phyloP scores from a whole-genome alignment of 2,329 filamentous ascomycete species.

The Calonectria pseudoreteaudii region DNA sequence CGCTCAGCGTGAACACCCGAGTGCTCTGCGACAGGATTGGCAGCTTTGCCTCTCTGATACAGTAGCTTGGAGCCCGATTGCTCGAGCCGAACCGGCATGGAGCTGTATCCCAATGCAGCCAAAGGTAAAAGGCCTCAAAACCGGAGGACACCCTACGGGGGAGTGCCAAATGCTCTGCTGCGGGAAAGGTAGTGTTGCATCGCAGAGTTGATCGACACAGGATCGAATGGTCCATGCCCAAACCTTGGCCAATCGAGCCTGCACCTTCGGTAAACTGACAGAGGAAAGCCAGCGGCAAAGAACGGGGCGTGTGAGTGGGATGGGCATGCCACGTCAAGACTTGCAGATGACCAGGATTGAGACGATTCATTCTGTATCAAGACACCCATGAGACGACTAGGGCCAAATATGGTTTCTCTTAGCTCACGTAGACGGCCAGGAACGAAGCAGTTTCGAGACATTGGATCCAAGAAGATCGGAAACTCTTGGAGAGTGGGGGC shows the following conservation, averaged over 20 bases:
- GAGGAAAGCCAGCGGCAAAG: constrained; percentile 34
- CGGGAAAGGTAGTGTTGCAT: constrained; percentile 27
- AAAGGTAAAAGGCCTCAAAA: constrained; percentile 12
- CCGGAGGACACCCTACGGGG: not conserved
- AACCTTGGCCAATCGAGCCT: not conserved
- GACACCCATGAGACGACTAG: constrained; percentile 6
- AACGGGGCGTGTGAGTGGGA: constrained; percentile 24
- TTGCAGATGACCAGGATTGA: constrained; percentile 20
- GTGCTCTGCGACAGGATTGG: constrained; percentile 22
- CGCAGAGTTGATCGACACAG: constrained; percentile 10
- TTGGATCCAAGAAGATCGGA: constrained; percentile 26
- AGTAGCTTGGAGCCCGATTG: constrained; percentile 10
- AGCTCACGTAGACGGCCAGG: constrained; percentile 29
- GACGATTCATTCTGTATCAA: not conserved
- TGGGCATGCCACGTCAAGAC: constrained; percentile 30
- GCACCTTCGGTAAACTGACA: constrained; percentile 1
- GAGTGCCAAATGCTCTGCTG: constrained; percentile 2
- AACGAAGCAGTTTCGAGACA: constrained; percentile 28
- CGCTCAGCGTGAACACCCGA: constrained; percentile 16
- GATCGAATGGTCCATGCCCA: constrained; percentile 21
- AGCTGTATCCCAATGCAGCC: constrained; percentile 12
- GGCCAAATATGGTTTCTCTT: constrained; percentile 5
- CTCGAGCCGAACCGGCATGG: constrained; percentile 32
- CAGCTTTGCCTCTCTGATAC: constrained; percentile 23
- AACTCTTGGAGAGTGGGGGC: constrained; percentile 31